A percentile compares a stretch with the other conserved stretches of the same genome.
phyloP scores from a whole-genome alignment of 768 basidiomycete genomes.

The Daedaleopsis sinensis region DNA sequence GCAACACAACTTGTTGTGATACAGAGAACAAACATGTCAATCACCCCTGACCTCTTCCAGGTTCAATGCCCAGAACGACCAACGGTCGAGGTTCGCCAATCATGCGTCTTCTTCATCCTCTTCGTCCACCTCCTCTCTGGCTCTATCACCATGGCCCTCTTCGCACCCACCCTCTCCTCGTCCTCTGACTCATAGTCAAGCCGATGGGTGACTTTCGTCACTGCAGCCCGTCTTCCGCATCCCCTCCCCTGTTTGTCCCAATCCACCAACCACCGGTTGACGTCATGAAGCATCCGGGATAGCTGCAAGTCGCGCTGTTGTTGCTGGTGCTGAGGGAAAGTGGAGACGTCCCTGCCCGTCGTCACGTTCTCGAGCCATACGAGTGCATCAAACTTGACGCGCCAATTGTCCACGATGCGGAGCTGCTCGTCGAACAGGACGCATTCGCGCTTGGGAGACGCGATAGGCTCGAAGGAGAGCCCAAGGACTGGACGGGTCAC shows the following conservation, averaged over 20 bases:
- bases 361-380: constrained; percentile 22
- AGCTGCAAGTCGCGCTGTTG: not conserved
- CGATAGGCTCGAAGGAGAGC: not conserved
- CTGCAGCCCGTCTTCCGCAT: not conserved
- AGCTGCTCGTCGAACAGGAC: constrained; percentile 20
- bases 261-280: not conserved
- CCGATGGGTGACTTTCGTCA: not conserved
- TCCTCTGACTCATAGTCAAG: no score
- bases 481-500: not conserved
- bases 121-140: not conserved
- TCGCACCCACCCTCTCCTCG: not conserved
- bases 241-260: not conserved
- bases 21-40: not conserved
- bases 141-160: not conserved
- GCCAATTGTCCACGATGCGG: constrained; percentile 15
- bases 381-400: constrained; percentile 23
- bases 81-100: not conserved
- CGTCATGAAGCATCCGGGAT: not conserved
- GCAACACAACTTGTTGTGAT: no score
- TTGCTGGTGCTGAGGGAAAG: not conserved
- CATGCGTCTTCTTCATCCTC: not conserved
- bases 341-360: not conserved
- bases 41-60: not conserved
- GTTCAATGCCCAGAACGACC: no score
- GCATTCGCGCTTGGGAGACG: not conserved